These are phyloP conservation scores for Aphanomyces invadans DNA, from an alignment of 352 stramenopile genomes.

Conservation along the genomic window DNA sequence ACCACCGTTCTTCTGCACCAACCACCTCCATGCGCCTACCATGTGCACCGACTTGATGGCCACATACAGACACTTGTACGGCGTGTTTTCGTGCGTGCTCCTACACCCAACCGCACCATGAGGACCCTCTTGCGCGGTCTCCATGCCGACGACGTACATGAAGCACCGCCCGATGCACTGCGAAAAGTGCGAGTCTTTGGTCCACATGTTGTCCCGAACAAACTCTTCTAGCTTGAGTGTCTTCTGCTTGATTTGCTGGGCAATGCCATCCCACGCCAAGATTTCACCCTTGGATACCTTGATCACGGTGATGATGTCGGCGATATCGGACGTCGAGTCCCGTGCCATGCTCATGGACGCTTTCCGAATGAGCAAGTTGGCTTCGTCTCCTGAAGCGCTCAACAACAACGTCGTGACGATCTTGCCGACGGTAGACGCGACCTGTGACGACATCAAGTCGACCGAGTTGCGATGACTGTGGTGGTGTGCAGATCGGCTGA, in stretches of 20 bases:
- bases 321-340: constrained; percentile 34
- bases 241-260: constrained; percentile 43
- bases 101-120: not conserved
- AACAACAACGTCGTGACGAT: constrained; percentile 5
- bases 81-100: constrained; percentile 15
- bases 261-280: constrained; percentile 52
- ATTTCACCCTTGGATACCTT: constrained; percentile 73
- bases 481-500: constrained; percentile 48
- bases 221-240: constrained; percentile 67
- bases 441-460: not conserved
- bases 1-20: not conserved
- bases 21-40: not conserved
- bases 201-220: constrained; percentile 58
- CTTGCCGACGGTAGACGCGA: not conserved
- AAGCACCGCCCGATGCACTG: constrained; percentile 68
- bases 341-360: not conserved
- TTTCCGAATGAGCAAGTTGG: not conserved
- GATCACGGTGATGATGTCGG: constrained; percentile 61
- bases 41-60: constrained; percentile 18
- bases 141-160: constrained; percentile 30
- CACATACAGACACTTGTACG: constrained; percentile 21
- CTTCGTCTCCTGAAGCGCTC: not conserved
- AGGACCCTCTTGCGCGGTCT: not conserved
- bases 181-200: constrained; percentile 57
- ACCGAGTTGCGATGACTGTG: not conserved